Evolutionary conservation across 305 asterid species (phyloP).

Genomic region (Vinca major): DNA sequence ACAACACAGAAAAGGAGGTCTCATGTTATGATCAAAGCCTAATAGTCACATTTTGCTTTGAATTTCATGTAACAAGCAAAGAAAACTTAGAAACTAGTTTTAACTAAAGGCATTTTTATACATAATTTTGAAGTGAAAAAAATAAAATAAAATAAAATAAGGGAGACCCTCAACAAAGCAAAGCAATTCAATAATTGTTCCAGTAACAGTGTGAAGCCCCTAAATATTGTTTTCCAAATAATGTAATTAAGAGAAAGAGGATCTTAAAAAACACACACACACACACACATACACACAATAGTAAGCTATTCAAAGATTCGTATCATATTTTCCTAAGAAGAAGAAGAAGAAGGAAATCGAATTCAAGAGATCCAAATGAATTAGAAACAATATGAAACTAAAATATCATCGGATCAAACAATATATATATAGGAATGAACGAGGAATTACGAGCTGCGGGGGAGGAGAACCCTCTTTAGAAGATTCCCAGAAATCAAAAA

Average conservation of each 20-base stretch:
- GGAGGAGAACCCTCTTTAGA: too few relatives aligned
- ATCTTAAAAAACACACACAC: background rate
- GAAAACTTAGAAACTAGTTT: background rate
- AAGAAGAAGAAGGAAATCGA: background rate
- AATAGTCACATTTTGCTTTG: background rate
- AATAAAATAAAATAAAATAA: background rate
- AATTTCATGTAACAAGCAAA: constrained; percentile 1
- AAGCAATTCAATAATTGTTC: background rate
- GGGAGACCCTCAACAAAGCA: background rate
- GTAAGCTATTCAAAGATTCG: background rate
- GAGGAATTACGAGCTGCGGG: background rate
- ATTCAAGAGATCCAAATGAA: background rate
- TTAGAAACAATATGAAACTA: background rate
- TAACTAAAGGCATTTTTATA: background rate
- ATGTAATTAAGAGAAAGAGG: background rate
- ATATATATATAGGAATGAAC: background rate
- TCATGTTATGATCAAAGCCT: background rate
- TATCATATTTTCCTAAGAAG: background rate
- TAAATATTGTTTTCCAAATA: background rate
- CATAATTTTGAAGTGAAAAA: background rate
- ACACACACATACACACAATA: background rate
- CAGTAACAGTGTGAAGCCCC: background rate
- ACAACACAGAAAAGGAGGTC: too few relatives aligned
- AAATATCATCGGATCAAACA: background rate
- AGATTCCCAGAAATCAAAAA: too few relatives aligned